Conservation (phyloP, 768 basidiomycete species). For the Auriscalpium orientale region DNA sequence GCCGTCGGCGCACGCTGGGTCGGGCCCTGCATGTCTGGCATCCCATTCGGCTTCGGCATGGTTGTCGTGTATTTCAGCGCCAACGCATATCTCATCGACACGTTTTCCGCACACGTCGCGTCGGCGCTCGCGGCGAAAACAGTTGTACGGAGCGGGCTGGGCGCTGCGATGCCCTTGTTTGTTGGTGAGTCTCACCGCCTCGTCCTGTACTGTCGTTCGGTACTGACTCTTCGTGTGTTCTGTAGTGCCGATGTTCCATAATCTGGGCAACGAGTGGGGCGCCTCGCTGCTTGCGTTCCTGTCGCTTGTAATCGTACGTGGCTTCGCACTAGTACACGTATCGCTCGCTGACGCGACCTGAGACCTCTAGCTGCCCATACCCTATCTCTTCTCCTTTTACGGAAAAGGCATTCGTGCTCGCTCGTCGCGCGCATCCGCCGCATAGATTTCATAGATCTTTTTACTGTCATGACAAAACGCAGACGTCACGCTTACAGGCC, state of each 20-base stretch:
- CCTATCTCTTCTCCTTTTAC: constrained; percentile 35
- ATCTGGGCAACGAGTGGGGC: constrained; percentile 32
- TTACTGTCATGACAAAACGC: too few relatives aligned
- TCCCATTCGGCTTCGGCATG: constrained; percentile 32
- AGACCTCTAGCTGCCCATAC: constrained; percentile 16
- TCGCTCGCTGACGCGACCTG: background rate
- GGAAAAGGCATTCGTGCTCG: constrained; percentile 29
- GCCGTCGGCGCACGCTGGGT: constrained; percentile 31
- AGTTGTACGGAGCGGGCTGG: too few relatives aligned
- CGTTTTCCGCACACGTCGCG: constrained; percentile 60
- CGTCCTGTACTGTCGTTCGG: background rate
- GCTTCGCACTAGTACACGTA: background rate
- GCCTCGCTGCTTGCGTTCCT: constrained; percentile 30
- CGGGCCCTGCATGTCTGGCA: constrained; percentile 27
- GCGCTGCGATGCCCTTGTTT: constrained; percentile 30
- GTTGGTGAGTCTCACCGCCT: constrained; percentile 8
- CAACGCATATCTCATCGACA: constrained; percentile 42
- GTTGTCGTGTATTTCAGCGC: constrained; percentile 32
- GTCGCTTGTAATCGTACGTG: constrained; percentile 26
- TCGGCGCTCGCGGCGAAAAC: constrained; percentile 33
- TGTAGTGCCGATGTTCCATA: constrained; percentile 31
- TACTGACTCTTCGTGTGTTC: background rate
- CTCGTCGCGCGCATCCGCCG: too few relatives aligned
- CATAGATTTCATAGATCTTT: too few relatives aligned
- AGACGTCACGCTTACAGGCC: too few relatives aligned